These are phyloP conservation scores for Beta macrorhiza DNA, from an alignment of 179 eudicot genomes.

Conservation along the genomic window DNA sequence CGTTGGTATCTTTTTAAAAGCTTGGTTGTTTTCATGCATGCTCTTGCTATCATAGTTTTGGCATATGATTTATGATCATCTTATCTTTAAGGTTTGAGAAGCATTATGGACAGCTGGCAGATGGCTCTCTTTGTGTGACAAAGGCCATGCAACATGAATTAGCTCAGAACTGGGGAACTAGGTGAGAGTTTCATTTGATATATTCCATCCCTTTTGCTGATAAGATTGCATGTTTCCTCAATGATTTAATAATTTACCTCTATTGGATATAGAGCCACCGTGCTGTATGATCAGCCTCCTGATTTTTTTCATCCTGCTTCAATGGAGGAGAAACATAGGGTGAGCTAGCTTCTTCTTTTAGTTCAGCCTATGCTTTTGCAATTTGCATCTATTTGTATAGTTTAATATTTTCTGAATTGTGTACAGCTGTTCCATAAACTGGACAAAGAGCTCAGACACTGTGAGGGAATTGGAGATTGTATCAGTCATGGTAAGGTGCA, in stretches of 20 bases:
- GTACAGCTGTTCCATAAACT: conserved; percentile 72
- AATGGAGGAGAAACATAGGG: conserved; percentile 81
- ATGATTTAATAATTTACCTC: conserved; percentile 18
- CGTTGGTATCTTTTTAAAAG: conserved; percentile 54
- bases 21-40: conserved; percentile 6
- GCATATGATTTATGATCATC: conserved; percentile 15
- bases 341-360: conserved; percentile 26
- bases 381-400: not conserved
- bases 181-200: conserved; percentile 44
- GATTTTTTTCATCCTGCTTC: conserved; percentile 88
- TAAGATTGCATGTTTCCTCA: not conserved
- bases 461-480: conserved; percentile 63
- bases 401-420: not conserved
- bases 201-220: conserved; percentile 18
- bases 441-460: conserved; percentile 45
- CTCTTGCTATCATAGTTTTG: not conserved
- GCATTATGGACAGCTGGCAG: conserved; percentile 80
- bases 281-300: conserved; percentile 95
- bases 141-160: conserved; percentile 96
- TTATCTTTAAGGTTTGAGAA: conserved; percentile 65
- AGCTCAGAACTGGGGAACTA: conserved; percentile 87
- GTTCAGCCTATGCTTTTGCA: not conserved
- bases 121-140: conserved; percentile 94
- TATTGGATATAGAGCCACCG: conserved; percentile 50
- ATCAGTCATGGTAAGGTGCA: conserved; percentile 58